phyloP scores from a whole-genome alignment of 257 asterid genomes.

The Nicotiana otophora region DNA sequence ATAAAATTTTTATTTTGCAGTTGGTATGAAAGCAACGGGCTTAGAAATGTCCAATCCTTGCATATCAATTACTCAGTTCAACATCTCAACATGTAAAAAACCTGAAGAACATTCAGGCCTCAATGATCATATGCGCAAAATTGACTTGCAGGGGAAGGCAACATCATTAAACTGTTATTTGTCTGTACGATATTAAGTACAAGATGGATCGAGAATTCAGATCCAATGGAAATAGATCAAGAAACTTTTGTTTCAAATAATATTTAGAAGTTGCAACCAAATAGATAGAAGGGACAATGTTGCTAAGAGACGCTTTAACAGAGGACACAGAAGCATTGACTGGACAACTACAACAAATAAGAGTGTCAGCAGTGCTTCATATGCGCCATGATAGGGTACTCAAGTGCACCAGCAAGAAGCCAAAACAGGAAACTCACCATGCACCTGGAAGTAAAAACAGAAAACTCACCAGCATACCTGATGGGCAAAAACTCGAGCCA shows the following conservation, averaged over 20 bases:
- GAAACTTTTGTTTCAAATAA: neutral
- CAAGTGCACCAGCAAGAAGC: neutral
- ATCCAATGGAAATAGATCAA: neutral
- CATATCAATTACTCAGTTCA: neutral
- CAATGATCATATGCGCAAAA: neutral
- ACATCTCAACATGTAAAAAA: neutral
- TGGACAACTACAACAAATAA: neutral
- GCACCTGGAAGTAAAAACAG: neutral
- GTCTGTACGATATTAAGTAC: neutral
- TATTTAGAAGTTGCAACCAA: neutral
- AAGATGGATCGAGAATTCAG: neutral
- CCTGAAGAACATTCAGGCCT: neutral
- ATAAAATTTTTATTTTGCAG: neutral
- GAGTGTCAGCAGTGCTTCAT: neutral
- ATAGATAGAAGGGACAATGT: neutral
- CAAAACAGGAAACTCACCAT: conserved; percentile 34
- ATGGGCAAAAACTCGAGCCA: conserved; percentile 98
- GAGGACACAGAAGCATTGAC: neutral
- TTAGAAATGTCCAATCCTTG: neutral
- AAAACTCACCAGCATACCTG: conserved; percentile 81
- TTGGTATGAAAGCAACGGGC: neutral
- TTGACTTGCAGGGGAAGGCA: neutral
- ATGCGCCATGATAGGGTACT: neutral
- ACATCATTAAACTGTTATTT: neutral
- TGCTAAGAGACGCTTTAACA: neutral